Base-by-base conservation (phyloP, 768 basidiomycete species). In the Brasilioporus rufonigricans region DNA sequence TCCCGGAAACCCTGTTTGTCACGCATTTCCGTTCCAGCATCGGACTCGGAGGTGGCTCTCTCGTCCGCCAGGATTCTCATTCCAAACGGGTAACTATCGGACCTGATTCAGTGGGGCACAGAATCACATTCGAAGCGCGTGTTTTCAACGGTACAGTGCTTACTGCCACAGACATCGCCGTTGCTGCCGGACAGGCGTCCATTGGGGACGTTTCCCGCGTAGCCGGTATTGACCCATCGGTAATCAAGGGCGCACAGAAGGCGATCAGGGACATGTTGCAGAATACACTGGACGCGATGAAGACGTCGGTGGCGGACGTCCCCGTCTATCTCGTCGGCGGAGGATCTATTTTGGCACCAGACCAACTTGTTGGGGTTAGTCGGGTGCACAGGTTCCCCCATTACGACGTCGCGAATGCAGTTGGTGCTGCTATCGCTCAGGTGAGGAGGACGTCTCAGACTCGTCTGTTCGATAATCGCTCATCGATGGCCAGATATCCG, bases 271-370 rank as follows among this genome's bases (percentile, higher is more conserved):
- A 54, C 39, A 68, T 74, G 58, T 50, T 77, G 14, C 76, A 87
- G 70, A 71, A 71, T 14, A 76, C 76, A 2, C 67, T 86, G 10
- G 85, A 86, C 61, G 68, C 68, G 24, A 85, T 87, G 84, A 87
- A 87, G 73, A 86, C 84, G 5, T 79, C 77, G 31, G 77, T 78
- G 2, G 77, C 78, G 24, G 79, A 81, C 61, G 74, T 79, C 41
- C 78, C 83, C 24, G 74, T 86, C 12, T 75, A 85, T 27, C 76
- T 87, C 2, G 86, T 86, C 35, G 86, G 86, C 23, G 86, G 86
- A 16, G 85, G 86, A 5, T 80, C 82, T 0, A 80, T 86, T 59
- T 73, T 87, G 32, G 74, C 79, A 11, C 84, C 86, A 0, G 67
- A 75, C 10, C 48, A 68, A 11, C 74, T 87, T 0, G 69, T 65